These are phyloP conservation scores for Emericellopsis cladophorae DNA, from an alignment of 2,329 filamentous ascomycete genomes.

Conservation along the genomic window DNA sequence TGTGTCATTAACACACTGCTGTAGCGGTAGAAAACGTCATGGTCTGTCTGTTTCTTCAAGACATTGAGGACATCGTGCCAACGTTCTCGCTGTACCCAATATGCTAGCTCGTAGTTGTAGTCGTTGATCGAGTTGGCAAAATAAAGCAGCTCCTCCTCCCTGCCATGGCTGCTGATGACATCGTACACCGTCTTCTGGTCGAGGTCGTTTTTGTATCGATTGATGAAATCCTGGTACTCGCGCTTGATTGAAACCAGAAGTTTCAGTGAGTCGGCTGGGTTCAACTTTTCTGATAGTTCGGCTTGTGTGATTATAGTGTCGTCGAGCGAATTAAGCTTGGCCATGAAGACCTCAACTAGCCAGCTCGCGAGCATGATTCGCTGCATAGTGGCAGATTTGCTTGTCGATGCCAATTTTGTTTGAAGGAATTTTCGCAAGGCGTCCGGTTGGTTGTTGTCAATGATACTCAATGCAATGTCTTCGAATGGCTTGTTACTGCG, in stretches of 20 bases:
- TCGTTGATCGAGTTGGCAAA: slow-evolving; percentile 85
- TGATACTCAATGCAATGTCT: slow-evolving; percentile 81
- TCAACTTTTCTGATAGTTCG: slow-evolving; percentile 61
- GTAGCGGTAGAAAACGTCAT: slow-evolving; percentile 92
- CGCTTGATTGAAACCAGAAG: slow-evolving; percentile 57
- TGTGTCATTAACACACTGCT: slow-evolving; percentile 95
- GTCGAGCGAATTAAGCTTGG: slow-evolving; percentile 86
- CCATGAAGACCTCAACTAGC: slow-evolving; percentile 95
- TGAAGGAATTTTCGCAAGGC: slow-evolving; percentile 81
- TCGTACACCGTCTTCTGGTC: slow-evolving; percentile 91
- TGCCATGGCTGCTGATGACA: slow-evolving; percentile 86
- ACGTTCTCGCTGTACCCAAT: slow-evolving; percentile 92
- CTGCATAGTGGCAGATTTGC: slow-evolving; percentile 81
- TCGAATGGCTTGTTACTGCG: slow-evolving; percentile 96
- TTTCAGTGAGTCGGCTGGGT: slow-evolving; percentile 56
- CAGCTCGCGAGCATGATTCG: slow-evolving; percentile 89
- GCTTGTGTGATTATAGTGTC: slow-evolving; percentile 87
- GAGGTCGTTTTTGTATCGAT: slow-evolving; percentile 72
- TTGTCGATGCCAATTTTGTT: slow-evolving; percentile 70
- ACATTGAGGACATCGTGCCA: slow-evolving; percentile 82
- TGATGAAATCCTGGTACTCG: slow-evolving; percentile 83
- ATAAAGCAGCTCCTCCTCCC: slow-evolving; percentile 83
- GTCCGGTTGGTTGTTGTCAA: slow-evolving; percentile 82
- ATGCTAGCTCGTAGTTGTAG: slow-evolving; percentile 87
- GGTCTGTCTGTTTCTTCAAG: slow-evolving; percentile 82